Evolutionary conservation across 2,329 filamentous ascomycete species (phyloP).

Genomic region (Colletotrichum sp.): DNA sequence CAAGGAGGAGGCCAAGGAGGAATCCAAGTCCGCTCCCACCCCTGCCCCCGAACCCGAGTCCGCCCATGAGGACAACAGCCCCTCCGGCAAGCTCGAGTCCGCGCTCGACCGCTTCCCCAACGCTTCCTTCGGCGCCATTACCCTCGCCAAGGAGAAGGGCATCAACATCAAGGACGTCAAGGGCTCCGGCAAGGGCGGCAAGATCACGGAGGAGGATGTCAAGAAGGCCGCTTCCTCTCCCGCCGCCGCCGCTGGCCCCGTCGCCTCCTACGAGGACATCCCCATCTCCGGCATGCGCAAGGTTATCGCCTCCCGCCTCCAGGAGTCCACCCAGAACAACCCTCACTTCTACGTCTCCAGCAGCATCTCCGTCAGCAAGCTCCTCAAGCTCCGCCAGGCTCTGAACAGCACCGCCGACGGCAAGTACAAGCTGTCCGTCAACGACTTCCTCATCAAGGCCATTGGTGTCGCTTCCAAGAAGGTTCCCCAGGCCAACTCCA

Average conservation of each 20-base stretch:
- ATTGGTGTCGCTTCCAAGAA: slow-evolving; percentile 87
- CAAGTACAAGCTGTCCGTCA: slow-evolving; percentile 99
- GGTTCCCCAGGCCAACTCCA: slow-evolving; percentile 94
- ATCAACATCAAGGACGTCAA: slow-evolving; percentile 80
- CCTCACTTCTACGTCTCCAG: slow-evolving; percentile 98
- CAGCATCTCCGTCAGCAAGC: slow-evolving; percentile 89
- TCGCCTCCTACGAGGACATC: slow-evolving; percentile 74
- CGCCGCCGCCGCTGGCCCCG: slow-evolving; percentile 59
- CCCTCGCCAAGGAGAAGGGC: slow-evolving; percentile 84
- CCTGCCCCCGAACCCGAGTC: slow-evolving; percentile 60
- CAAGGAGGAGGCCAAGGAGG: slow-evolving; percentile 70
- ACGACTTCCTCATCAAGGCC: slow-evolving; percentile 99
- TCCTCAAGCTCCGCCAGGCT: slow-evolving; percentile 93
- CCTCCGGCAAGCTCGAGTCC: slow-evolving; percentile 83
- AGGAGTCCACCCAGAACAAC: slow-evolving; percentile 85
- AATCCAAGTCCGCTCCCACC: slow-evolving; percentile 65
- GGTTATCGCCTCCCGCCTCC: slow-evolving; percentile 91
- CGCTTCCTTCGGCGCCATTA: slow-evolving; percentile 76
- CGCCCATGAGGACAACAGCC: slow-evolving; percentile 43
- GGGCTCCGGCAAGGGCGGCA: slow-evolving; percentile 84
- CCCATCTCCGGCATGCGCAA: slow-evolving; percentile 95
- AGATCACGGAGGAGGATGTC: slow-evolving; percentile 90
- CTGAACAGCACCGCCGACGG: slow-evolving; percentile 89
- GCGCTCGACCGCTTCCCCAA: slow-evolving; percentile 83
- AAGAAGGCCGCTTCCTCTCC: slow-evolving; percentile 78